phyloP scores from a whole-genome alignment of 139 green algal genomes.

The Auxenochlorella protothecoides region DNA sequence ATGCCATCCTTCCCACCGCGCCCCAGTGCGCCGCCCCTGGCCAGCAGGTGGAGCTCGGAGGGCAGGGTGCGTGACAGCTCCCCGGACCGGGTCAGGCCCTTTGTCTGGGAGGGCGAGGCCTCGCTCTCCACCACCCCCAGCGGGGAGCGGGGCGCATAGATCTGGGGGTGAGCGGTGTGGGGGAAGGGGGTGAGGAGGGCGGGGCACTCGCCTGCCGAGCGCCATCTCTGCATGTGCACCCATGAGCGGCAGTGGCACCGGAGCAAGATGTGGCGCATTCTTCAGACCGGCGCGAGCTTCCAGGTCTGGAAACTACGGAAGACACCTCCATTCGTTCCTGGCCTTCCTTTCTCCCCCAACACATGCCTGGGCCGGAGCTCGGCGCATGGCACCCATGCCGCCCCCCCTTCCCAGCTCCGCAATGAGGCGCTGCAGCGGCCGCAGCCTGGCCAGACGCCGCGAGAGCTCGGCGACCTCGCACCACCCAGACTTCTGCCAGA shows the following conservation, averaged over 20 bases:
- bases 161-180: slow-evolving; percentile 15
- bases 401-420: slow-evolving; percentile 56
- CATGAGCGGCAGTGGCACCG: no score
- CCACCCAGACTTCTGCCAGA: slow-evolving; percentile 72
- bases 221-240: no score
- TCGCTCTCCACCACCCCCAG: slow-evolving; percentile 67
- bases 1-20: neutral
- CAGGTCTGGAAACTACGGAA: no score
- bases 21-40: slow-evolving; percentile 42
- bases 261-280: no score
- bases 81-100: slow-evolving; percentile 47
- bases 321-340: no score
- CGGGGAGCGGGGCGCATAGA: slow-evolving; percentile 38
- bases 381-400: slow-evolving; percentile 42
- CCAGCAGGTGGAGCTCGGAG: slow-evolving; percentile 70
- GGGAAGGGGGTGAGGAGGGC: no score
- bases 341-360: no score
- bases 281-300: no score
- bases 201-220: no score
- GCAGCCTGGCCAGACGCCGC: slow-evolving; percentile 63
- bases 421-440: slow-evolving; percentile 78
- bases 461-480: slow-evolving; percentile 54
- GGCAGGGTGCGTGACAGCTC: slow-evolving; percentile 84
- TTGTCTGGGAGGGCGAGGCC: slow-evolving; percentile 72
- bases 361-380: no score